These are phyloP conservation scores for Petunia secreta DNA, from an alignment of 257 asterid species.

Conservation along the genomic window DNA sequence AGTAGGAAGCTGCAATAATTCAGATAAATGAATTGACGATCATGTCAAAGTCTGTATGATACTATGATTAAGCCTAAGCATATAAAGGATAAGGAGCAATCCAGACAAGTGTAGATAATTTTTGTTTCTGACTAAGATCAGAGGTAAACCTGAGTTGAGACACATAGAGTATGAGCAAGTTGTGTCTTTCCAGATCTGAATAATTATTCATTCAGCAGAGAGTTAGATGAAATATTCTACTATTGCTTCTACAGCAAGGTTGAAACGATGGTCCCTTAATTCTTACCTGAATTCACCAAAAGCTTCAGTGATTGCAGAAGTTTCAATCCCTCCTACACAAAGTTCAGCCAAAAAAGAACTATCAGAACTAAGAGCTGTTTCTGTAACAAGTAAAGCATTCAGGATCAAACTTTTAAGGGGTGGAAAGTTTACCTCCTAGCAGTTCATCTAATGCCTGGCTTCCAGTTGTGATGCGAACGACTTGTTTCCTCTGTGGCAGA, in stretches of 20 bases:
- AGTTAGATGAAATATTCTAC: slow-evolving; percentile 28
- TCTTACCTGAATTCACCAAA: slow-evolving; percentile 95
- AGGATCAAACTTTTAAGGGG: background rate
- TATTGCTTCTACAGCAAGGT: background rate
- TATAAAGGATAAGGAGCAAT: background rate
- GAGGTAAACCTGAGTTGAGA: slow-evolving; percentile 84
- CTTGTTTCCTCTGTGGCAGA: slow-evolving; percentile 72
- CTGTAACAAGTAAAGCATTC: background rate
- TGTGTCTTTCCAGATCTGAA: slow-evolving; percentile 98
- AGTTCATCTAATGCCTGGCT: slow-evolving; percentile 98
- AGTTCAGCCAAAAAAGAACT: slow-evolving; percentile 23
- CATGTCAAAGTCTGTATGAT: background rate
- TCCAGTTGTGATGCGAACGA: slow-evolving; percentile 91
- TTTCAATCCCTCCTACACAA: slow-evolving; percentile 83
- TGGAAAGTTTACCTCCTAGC: slow-evolving; percentile 60
- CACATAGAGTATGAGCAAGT: slow-evolving; percentile 97
- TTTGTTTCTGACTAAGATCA: slow-evolving; percentile 23
- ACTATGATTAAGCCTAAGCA: background rate
- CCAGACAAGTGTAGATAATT: background rate
- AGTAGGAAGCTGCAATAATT: slow-evolving; percentile 77
- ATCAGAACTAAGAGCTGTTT: slow-evolving; percentile 2
- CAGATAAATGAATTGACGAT: slow-evolving; percentile 18
- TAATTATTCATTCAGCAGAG: slow-evolving; percentile 33
- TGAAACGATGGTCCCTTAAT: background rate
- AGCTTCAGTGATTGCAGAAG: slow-evolving; percentile 89